phyloP scores from a whole-genome alignment of 1,139 yeast genomes.

The Sugiyamaella xylanicola region DNA sequence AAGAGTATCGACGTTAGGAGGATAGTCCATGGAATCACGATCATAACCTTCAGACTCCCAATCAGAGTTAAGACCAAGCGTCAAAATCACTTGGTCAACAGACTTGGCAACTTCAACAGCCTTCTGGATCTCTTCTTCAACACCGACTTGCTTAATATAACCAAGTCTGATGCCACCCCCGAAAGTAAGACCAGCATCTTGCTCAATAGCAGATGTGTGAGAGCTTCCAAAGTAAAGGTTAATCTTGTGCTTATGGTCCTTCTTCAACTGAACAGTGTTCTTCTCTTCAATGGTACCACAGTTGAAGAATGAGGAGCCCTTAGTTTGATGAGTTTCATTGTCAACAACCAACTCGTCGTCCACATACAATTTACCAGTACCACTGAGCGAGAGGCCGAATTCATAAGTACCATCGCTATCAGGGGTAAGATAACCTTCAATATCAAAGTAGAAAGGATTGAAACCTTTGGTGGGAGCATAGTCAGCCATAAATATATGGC shows the following conservation, averaged over 20 bases:
- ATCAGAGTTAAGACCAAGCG: conserved; percentile 51
- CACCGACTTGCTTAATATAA: conserved; percentile 20
- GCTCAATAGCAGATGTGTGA: conserved; percentile 44
- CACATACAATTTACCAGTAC: conserved; percentile 56
- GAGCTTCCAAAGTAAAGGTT: conserved; percentile 57
- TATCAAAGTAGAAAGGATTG: conserved; percentile 47
- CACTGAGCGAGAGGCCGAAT: conserved; percentile 55
- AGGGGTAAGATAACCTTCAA: conserved; percentile 52
- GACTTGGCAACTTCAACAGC: conserved; percentile 50
- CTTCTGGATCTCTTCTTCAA: conserved; percentile 42
- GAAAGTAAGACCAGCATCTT: conserved; percentile 42
- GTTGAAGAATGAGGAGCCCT: conserved; percentile 55
- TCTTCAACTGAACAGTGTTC: conserved; percentile 45
- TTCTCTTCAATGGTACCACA: conserved; percentile 55
- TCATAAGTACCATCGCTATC: conserved; percentile 53
- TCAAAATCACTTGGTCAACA: conserved; percentile 53
- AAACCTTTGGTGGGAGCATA: conserved; percentile 44
- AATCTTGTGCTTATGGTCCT: conserved; percentile 50
- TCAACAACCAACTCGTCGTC: conserved; percentile 58
- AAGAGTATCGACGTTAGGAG: conserved; percentile 53
- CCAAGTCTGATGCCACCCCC: conserved; percentile 41
- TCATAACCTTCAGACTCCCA: conserved; percentile 59
- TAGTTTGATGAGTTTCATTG: conserved; percentile 55
- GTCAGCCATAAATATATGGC: conserved; percentile 53
- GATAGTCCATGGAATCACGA: conserved; percentile 49